Percentiles rank a stretch among this genome's conserved stretches.
Conservation (phyloP, 176 grass and related monocot genomes). For the Triticum urartu region DNA sequence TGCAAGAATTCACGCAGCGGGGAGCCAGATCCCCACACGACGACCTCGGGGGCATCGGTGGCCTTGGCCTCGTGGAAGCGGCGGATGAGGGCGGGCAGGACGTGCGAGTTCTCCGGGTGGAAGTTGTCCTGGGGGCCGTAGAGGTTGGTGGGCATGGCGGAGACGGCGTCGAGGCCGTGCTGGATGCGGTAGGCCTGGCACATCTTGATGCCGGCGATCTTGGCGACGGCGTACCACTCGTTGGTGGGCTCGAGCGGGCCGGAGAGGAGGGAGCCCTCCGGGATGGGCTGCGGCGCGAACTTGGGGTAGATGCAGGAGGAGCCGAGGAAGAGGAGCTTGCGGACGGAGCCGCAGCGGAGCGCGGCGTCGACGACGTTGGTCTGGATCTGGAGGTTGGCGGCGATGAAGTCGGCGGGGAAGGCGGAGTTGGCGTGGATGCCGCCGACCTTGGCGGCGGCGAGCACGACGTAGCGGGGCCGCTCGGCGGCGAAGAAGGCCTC, state of each 20-base stretch:
- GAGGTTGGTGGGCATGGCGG: slow-evolving; percentile 85
- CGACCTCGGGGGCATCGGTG: slow-evolving; percentile 42
- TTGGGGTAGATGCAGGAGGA: slow-evolving; percentile 95
- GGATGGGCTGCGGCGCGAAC: slow-evolving; percentile 78
- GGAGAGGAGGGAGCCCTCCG: slow-evolving; percentile 56
- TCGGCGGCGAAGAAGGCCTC: slow-evolving; percentile 73
- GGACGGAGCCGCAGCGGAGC: slow-evolving; percentile 53
- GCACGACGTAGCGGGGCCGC: slow-evolving; percentile 62
- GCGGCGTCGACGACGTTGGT: slow-evolving; percentile 78
- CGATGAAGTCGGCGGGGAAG: slow-evolving; percentile 75
- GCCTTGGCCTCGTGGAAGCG: slow-evolving; percentile 70
- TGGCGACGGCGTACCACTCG: slow-evolving; percentile 79
- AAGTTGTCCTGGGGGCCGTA: slow-evolving; percentile 83
- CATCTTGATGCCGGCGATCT: slow-evolving; percentile 88
- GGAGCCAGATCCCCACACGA: slow-evolving; percentile 72
- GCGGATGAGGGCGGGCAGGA: slow-evolving; percentile 63
- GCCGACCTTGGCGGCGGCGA: slow-evolving; percentile 82
- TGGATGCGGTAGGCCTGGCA: slow-evolving; percentile 85
- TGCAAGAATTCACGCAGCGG: slow-evolving; percentile 75
- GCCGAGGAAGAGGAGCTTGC: slow-evolving; percentile 82
- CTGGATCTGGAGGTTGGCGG: slow-evolving; percentile 89
- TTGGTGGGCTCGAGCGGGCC: slow-evolving; percentile 90
- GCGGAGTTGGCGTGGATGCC: slow-evolving; percentile 86
- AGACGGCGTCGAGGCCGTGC: slow-evolving; percentile 71
- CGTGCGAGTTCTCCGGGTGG: slow-evolving; percentile 64